Percentiles rank a stretch among this genome's conserved stretches.
These are phyloP conservation scores for Favolaschia claudopus DNA, from an alignment of 768 basidiomycete species.

Conservation along the genomic window DNA sequence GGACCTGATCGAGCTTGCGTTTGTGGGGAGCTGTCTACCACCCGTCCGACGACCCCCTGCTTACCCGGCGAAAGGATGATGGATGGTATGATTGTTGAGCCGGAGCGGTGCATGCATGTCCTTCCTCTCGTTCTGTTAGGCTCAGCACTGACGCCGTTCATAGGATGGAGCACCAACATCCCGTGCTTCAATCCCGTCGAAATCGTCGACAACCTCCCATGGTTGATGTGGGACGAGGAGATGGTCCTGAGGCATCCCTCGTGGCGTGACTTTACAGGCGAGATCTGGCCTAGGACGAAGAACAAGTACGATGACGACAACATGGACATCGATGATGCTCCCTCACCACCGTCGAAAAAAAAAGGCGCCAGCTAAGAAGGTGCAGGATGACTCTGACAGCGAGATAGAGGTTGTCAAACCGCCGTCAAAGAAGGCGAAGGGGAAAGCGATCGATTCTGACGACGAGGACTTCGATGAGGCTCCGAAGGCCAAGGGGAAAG, in stretches of 20 bases:
- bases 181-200: slow-evolving; percentile 94
- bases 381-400: slow-evolving; percentile 46
- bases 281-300: slow-evolving; percentile 80
- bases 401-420: slow-evolving; percentile 38
- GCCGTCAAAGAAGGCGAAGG: slow-evolving; percentile 24
- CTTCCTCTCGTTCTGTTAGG: slow-evolving; percentile 82
- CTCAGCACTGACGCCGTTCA: not conserved
- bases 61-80: slow-evolving; percentile 87
- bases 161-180: slow-evolving; percentile 94
- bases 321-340: slow-evolving; percentile 78
- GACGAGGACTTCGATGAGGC: slow-evolving; percentile 26
- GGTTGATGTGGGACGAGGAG: slow-evolving; percentile 87
- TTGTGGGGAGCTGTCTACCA: slow-evolving; percentile 87
- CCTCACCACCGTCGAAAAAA: slow-evolving; percentile 93
- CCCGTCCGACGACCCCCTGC: slow-evolving; percentile 84
- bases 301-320: slow-evolving; percentile 88
- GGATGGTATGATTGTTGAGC: slow-evolving; percentile 86
- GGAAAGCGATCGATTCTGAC: slow-evolving; percentile 7
- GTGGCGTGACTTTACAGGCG: slow-evolving; percentile 96
- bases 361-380: slow-evolving; percentile 37
- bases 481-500: slow-evolving; percentile 44
- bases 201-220: slow-evolving; percentile 86
- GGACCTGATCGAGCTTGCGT: slow-evolving; percentile 93
- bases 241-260: slow-evolving; percentile 89
- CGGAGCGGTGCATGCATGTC: slow-evolving; percentile 92